Evolutionary conservation across 78 protist genomes (phyloP).

Genomic region (Emiliania huxleyi): DNA sequence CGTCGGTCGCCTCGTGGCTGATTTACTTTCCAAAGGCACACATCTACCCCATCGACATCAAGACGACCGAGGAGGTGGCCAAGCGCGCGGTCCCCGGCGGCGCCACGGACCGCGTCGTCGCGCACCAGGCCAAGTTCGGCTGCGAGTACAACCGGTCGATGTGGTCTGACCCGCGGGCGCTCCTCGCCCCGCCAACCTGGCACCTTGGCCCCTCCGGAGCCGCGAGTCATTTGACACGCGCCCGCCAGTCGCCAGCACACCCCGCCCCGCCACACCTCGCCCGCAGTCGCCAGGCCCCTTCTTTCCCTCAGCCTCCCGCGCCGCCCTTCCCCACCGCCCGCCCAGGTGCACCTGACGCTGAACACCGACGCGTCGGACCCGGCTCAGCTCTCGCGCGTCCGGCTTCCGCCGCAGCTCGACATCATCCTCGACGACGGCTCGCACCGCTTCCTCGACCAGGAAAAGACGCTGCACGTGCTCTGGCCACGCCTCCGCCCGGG

Average conservation of each 20-base stretch:
- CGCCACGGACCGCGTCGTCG: background rate
- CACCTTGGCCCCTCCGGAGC: no score
- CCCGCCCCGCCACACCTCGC: no score
- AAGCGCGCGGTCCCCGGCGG: background rate
- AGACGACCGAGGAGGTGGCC: background rate
- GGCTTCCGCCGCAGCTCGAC: background rate
- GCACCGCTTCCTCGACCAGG: conserved; percentile 3
- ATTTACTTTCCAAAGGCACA: background rate
- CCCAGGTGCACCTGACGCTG: background rate
- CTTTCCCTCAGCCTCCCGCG: no score
- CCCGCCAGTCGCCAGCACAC: no score
- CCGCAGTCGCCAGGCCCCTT: no score
- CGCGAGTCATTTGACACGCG: no score
- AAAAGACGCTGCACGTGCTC: background rate
- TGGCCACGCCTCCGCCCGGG: background rate
- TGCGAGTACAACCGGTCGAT: conserved; percentile 11
- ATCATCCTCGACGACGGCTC: conserved; percentile 23
- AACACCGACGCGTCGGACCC: background rate
- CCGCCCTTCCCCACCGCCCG: no score
- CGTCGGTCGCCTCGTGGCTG: background rate
- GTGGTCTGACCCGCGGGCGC: background rate
- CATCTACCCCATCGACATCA: conserved; percentile 15
- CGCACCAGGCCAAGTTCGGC: background rate
- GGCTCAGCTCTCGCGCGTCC: background rate
- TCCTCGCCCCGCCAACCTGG: no score